Evolutionary conservation across 345 rosid genomes (phyloP), one percentile per base, ranked within the genome.

Genomic region (Physaria fendleri): DNA sequence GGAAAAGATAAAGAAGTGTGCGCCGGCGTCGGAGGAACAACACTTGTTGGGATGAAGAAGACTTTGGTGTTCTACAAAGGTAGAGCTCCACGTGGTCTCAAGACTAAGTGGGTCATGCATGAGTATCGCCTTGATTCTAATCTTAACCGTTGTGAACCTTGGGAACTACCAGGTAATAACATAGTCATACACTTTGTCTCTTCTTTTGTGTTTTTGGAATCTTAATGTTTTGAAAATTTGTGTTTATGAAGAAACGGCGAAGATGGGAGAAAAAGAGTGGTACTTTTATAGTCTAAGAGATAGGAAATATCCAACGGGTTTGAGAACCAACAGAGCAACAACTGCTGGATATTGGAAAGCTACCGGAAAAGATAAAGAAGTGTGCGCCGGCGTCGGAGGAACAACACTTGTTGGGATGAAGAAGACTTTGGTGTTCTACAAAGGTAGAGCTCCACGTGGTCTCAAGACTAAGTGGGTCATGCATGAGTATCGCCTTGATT

Each of bases 41-140:
- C n/a, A n/a, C 76, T 86, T n/a, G 79, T 89, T n/a, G 97, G 97
- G 18, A 81, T 86, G 92, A 89, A 89, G 69, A 89, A 89, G 59
- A 86, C 95, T 5, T 77, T 89, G 1, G 97, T 89, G 47, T 89
- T 89, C 71, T 89, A 86, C 78, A 76, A 74, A 21, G 97, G 97
- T 18, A 79, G 97, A 50, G 97, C 97, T 29, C 95, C 92, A 4
- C 84, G 95, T 27, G 97, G 97, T 3, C 85, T 81, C 65, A 90
- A 90, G 70, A 90, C 95, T 50, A 90, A 81, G 72, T 89, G 97
- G 97, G 91, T 89, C 75, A 85, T 89, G 97, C 97, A 89, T 59
- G 97, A 85, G 74, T 89, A 89, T 81, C 95, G 95, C 35, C 82
- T 89, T 5, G 89, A 84, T 52, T 85, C 85, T n/a, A n/a, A n/a